Evolutionary conservation across 2,329 filamentous ascomycete genomes (phyloP).

Genomic region (Tolypocladium tundrense): DNA sequence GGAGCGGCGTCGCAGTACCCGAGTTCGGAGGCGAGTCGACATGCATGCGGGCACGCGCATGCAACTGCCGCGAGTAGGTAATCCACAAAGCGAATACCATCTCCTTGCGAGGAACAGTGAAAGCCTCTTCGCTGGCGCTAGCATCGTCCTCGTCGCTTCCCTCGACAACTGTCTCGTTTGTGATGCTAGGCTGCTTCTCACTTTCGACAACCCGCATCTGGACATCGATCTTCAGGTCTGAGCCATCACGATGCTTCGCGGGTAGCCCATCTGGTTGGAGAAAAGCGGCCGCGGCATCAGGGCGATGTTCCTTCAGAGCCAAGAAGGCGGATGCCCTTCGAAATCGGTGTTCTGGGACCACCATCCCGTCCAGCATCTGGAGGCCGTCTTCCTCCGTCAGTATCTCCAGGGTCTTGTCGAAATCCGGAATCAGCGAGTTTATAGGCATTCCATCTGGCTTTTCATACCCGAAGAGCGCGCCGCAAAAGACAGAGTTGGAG

Average conservation of each 20-base stretch:
- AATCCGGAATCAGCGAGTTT: constrained; percentile 72
- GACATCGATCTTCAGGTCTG: constrained; percentile 85
- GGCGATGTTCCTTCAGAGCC: constrained; percentile 70
- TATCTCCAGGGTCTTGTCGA: constrained; percentile 72
- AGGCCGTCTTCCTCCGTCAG: constrained; percentile 82
- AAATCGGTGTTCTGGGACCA: constrained; percentile 94
- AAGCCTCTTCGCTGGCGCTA: constrained; percentile 26
- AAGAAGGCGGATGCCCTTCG: constrained; percentile 77
- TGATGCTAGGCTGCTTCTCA: constrained; percentile 54
- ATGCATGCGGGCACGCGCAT: constrained; percentile 53
- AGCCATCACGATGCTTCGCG: constrained; percentile 81
- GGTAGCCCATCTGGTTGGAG: constrained; percentile 74
- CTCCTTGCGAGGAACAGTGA: constrained; percentile 51
- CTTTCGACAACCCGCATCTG: constrained; percentile 96
- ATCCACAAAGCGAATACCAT: constrained; percentile 95
- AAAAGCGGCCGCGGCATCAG: constrained; percentile 70
- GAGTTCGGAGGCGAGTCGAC: constrained; percentile 53
- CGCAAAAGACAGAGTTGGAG: constrained; percentile 90
- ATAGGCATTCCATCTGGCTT: constrained; percentile 73
- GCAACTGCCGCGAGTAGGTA: constrained; percentile 88
- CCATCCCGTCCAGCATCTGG: constrained; percentile 80
- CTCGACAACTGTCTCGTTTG: constrained; percentile 56
- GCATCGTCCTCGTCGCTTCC: constrained; percentile 42
- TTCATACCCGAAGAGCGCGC: constrained; percentile 81
- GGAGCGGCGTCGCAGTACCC: constrained; percentile 59